Evolutionary conservation across 2,329 filamentous ascomycete genomes (phyloP), one percentile per base, ranked within the genome.

Genomic region (Mycogone perniciosa): DNA sequence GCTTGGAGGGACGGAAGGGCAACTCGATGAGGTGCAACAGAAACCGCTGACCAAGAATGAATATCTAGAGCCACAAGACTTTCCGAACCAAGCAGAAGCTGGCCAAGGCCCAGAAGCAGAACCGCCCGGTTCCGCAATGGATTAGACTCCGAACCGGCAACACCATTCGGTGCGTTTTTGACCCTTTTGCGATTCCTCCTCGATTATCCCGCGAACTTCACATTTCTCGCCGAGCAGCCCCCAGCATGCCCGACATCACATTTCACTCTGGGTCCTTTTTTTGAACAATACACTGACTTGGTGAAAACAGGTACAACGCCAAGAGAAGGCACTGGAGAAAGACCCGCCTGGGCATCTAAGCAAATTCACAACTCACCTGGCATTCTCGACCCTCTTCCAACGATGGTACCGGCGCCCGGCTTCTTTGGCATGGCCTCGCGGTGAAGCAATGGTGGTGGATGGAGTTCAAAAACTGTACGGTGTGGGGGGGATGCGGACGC

Each of bases 41-140:
- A 33, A 35, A 26, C 40, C 33, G 56, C 65, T 67, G 59, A 67
- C 55, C 26, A 50, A 11, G 46, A 20, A 50, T 50, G 34, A 44
- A 41, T 56, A 34, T 56, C 39, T 75, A 97, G 92, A 92, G 87
- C 86, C 90, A 99, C 82, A 99, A 99, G 87, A 89, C 91, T 74
- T 99, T 99, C 90, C 88, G 91, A 76, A 96, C 91, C 79, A 99
- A 99, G 91, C 88, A 95, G 79, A 99, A 99, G 93, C 90, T 99
- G 81, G 93, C 93, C 74, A 96, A 92, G 84, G 93, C 93, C 74
- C 92, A 97, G 84, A 97, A 96, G 86, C 92, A 97, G 84, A 99
- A 99, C 87, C 88, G 93, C 75, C 93, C 93, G 67, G 96, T 99
- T 75, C 93, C 93, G 64, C 93, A 99, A 84, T 99, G 93, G 93